Percentiles rank a stretch among this genome's conserved stretches.
Conservation (phyloP, 2,329 filamentous ascomycete species). For the Dactylellina sp. region DNA sequence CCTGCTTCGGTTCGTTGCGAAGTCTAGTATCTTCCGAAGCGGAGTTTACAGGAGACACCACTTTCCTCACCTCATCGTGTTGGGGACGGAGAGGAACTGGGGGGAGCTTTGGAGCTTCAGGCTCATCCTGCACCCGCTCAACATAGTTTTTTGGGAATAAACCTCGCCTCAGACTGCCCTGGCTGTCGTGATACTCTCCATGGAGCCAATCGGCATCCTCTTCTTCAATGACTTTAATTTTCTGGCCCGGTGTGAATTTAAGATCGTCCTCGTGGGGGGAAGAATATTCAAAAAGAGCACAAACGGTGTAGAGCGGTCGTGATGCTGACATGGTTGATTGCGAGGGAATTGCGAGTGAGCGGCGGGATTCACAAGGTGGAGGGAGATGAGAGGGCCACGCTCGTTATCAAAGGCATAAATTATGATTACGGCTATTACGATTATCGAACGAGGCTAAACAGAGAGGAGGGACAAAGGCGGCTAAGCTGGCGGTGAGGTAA, state of each 20-base stretch:
- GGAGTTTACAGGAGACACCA: constrained; percentile 14
- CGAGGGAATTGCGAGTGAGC: background rate
- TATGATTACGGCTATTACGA: background rate
- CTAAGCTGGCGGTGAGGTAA: background rate
- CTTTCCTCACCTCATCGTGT: constrained; percentile 51
- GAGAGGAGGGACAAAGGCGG: no score
- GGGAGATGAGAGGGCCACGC: background rate
- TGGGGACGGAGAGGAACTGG: constrained; percentile 58
- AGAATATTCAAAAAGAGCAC: constrained; percentile 92
- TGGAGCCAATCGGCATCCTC: constrained; percentile 95
- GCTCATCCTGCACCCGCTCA: constrained; percentile 67
- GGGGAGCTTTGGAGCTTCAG: constrained; percentile 48
- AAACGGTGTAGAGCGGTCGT: constrained; percentile 85
- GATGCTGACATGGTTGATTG: constrained; percentile 30
- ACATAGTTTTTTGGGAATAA: constrained; percentile 98
- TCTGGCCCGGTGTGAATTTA: constrained; percentile 82
- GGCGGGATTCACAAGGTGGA: background rate
- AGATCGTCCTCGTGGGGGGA: constrained; percentile 96
- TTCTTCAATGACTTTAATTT: constrained; percentile 92
- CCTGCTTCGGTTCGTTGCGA: constrained; percentile 9
- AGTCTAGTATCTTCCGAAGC: constrained; percentile 17
- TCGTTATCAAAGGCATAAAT: no score
- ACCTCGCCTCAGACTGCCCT: constrained; percentile 80
- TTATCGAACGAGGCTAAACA: background rate
- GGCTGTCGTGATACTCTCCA: constrained; percentile 83